Conservation (phyloP, 257 asterid species). For the Nicotiana tomentosiformis region DNA sequence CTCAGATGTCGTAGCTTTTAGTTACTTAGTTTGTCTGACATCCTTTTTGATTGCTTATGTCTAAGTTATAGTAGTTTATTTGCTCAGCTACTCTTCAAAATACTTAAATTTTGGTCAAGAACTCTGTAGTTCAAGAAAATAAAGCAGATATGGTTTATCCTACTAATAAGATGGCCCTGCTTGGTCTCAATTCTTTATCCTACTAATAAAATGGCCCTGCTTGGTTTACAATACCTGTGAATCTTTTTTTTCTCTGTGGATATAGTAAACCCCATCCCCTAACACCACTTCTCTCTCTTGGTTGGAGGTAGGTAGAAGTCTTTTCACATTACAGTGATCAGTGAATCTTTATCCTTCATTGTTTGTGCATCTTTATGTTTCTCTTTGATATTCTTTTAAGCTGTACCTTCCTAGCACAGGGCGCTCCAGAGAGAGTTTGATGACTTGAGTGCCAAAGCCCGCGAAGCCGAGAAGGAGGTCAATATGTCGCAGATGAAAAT, state of each 20-base stretch:
- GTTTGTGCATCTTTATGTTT: not conserved
- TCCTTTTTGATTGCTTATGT: too few species aligned
- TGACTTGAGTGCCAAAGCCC: conserved; percentile 67
- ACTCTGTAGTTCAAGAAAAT: not conserved
- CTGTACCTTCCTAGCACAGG: conserved; percentile 38
- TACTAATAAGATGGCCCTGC: not conserved
- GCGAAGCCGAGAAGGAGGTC: conserved; percentile 82
- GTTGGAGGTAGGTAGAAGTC: conserved; percentile 3
- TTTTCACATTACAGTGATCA: not conserved
- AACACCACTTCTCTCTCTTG: not conserved
- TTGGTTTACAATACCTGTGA: not conserved
- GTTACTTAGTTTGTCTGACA: too few species aligned
- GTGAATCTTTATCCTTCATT: not conserved
- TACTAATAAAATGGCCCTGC: not conserved
- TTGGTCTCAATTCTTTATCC: not conserved
- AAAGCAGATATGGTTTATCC: not conserved
- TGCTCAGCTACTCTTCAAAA: too few species aligned
- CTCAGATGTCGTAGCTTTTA: too few species aligned
- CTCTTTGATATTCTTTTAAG: conserved; percentile 10
- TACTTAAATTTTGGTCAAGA: too few species aligned
- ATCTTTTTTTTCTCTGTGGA: not conserved
- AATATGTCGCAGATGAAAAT: conserved; percentile 62
- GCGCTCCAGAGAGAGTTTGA: conserved; percentile 64
- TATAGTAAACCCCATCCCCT: not conserved
- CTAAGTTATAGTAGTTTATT: too few species aligned